Conservation (phyloP, 495 filamentous ascomycete genomes). For the Lepidopterella palustris region DNA sequence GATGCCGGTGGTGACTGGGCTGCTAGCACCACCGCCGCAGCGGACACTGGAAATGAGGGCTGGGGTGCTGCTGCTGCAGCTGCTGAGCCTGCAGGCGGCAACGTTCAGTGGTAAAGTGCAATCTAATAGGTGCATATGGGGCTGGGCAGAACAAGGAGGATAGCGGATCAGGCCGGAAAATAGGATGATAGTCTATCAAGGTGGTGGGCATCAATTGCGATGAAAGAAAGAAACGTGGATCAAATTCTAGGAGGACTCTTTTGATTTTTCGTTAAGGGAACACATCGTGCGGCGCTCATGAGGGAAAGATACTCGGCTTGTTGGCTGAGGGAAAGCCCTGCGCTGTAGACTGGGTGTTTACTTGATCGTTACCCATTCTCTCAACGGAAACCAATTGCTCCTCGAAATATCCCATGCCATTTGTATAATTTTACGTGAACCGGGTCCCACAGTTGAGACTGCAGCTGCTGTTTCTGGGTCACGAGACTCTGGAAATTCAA, state of each 20-base stretch:
- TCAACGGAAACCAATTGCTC: slow-evolving; percentile 1
- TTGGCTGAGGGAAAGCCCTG: slow-evolving; percentile 88
- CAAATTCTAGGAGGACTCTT: not conserved
- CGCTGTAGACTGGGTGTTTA: slow-evolving; percentile 57
- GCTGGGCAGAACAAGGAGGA: too few relatives aligned
- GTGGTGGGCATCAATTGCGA: too few relatives aligned
- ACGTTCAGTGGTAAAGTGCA: slow-evolving; percentile 52
- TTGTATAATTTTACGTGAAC: too few relatives aligned
- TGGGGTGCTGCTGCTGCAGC: slow-evolving; percentile 57
- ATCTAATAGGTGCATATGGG: slow-evolving; percentile 5
- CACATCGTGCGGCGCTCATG: slow-evolving; percentile 73
- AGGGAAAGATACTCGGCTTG: slow-evolving; percentile 88
- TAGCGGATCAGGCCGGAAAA: too few relatives aligned
- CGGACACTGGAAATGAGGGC: slow-evolving; percentile 53
- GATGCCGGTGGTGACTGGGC: slow-evolving; percentile 69
- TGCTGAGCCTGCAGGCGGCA: slow-evolving; percentile 23
- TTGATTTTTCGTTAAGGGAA: slow-evolving; percentile 20
- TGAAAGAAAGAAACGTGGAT: too few relatives aligned
- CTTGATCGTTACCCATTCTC: slow-evolving; percentile 50
- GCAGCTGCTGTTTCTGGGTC: too few relatives aligned
- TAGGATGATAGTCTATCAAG: too few relatives aligned
- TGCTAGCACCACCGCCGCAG: slow-evolving; percentile 43
- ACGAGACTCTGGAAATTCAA: too few relatives aligned
- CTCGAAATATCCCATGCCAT: too few relatives aligned
- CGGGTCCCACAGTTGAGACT: too few relatives aligned